Percentiles rank a stretch among this genome's conserved stretches.
These are phyloP conservation scores for Fusarium floridanum DNA, from an alignment of 2,329 filamentous ascomycete species.

Conservation along the genomic window DNA sequence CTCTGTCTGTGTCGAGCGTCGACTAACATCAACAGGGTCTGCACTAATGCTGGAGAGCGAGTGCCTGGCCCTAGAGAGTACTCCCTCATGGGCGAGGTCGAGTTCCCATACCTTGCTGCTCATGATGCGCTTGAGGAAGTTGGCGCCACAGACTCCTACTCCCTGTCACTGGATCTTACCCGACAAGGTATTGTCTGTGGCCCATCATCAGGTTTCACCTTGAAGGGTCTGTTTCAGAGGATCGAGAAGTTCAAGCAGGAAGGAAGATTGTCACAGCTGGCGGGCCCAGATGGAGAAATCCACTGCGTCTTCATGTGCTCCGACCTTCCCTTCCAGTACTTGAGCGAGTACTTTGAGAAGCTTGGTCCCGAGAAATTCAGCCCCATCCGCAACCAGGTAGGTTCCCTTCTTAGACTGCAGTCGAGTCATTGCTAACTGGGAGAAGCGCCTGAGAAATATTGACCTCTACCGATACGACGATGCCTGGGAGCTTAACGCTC, in stretches of 20 bases:
- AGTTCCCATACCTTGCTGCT: slow-evolving; percentile 68
- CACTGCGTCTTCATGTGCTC: slow-evolving; percentile 72
- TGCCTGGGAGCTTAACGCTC: slow-evolving; percentile 63
- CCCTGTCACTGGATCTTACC: slow-evolving; percentile 65
- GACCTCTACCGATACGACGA: slow-evolving; percentile 69
- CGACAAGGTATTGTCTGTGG: slow-evolving; percentile 71
- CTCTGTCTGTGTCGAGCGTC: accelerated
- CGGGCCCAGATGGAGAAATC: slow-evolving; percentile 60
- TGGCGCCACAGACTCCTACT: slow-evolving; percentile 65
- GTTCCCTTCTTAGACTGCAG: not conserved
- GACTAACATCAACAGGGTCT: slow-evolving; percentile 59
- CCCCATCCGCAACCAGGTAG: slow-evolving; percentile 58
- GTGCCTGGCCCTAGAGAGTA: slow-evolving; percentile 69
- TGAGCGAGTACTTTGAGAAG: slow-evolving; percentile 70
- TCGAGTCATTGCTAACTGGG: slow-evolving; percentile 28
- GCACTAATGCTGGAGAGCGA: slow-evolving; percentile 67
- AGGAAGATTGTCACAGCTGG: slow-evolving; percentile 59
- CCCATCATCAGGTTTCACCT: slow-evolving; percentile 70
- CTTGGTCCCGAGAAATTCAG: slow-evolving; percentile 62
- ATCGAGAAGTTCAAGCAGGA: slow-evolving; percentile 61
- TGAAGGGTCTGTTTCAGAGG: slow-evolving; percentile 64
- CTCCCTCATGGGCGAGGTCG: slow-evolving; percentile 62
- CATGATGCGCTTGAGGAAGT: slow-evolving; percentile 69
- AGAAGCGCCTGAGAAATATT: slow-evolving; percentile 60
- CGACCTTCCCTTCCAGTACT: slow-evolving; percentile 73